phyloP scores from a whole-genome alignment of 208 protist species.

The Wallacemonas rigidus region DNA sequence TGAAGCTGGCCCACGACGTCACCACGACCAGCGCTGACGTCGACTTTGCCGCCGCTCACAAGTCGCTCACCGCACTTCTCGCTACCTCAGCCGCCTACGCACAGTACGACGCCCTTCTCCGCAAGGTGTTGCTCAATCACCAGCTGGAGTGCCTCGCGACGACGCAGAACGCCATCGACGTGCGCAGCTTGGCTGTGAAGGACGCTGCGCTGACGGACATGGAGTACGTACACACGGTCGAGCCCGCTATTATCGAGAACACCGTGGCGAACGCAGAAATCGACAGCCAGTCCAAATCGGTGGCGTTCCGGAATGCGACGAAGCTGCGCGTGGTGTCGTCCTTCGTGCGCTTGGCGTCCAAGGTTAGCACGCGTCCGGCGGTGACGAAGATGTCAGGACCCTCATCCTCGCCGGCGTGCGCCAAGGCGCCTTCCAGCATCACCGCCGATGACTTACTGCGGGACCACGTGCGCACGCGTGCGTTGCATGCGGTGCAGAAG shows the following conservation, averaged over 20 bases:
- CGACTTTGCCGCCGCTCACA: constrained; percentile 21
- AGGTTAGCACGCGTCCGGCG: constrained; percentile 25
- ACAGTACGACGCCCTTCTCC: constrained; percentile 35
- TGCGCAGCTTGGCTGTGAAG: constrained; percentile 42
- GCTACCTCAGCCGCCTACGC: constrained; percentile 9
- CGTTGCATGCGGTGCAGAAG: constrained; percentile 48
- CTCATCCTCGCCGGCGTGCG: constrained; percentile 16
- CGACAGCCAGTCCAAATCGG: constrained; percentile 61
- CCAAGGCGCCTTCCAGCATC: constrained; percentile 23
- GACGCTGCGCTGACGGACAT: constrained; percentile 37
- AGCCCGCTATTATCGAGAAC: constrained; percentile 68
- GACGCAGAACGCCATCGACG: constrained; percentile 45
- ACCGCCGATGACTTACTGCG: constrained; percentile 36
- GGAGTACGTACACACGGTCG: constrained; percentile 62
- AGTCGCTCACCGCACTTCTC: constrained; percentile 23
- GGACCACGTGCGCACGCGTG: constrained; percentile 35
- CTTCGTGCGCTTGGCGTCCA: constrained; percentile 50
- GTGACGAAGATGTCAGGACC: constrained; percentile 26
- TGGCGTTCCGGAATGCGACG: constrained; percentile 66
- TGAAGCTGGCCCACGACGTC: constrained; percentile 25
- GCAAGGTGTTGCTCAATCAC: constrained; percentile 55
- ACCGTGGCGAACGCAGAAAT: constrained; percentile 63
- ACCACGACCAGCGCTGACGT: constrained; percentile 14
- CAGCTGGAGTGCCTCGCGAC: constrained; percentile 58
- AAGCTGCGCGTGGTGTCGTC: constrained; percentile 58